These are phyloP conservation scores for Aspergillaceae sp. DNA, from an alignment of 2,329 filamentous ascomycete genomes.

Conservation along the genomic window DNA sequence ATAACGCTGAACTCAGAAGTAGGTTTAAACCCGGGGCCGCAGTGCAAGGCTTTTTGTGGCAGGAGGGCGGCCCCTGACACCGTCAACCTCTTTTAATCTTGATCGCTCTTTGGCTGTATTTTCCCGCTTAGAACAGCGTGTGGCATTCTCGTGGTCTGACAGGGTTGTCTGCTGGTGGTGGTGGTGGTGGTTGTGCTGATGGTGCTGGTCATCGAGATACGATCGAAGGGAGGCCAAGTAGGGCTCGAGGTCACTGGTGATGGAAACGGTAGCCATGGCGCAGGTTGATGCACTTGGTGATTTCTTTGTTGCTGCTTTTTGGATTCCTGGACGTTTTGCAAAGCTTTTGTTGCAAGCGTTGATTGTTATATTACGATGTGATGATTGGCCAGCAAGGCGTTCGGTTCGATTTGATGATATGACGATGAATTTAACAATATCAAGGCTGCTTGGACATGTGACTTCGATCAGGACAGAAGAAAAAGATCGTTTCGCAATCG, in stretches of 20 bases:
- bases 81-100: background rate
- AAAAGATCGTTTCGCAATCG: too few relatives aligned
- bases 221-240: slow-evolving; percentile 23
- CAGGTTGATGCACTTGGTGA: background rate
- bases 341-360: background rate
- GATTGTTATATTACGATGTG: background rate
- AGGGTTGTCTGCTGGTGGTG: too few relatives aligned
- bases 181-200: too few relatives aligned
- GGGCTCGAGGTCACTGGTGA: slow-evolving; percentile 22
- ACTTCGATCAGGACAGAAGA: too few relatives aligned
- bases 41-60: background rate
- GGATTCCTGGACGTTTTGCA: background rate
- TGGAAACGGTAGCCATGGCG: slow-evolving; percentile 23
- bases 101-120: background rate
- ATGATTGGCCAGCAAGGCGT: background rate
- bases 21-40: background rate
- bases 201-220: slow-evolving; percentile 12
- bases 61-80: background rate
- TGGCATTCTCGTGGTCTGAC: background rate
- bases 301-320: slow-evolving; percentile 2
- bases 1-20: slow-evolving; percentile 10
- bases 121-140: background rate
- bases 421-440: background rate
- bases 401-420: background rate
- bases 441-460: background rate